Percentiles rank a stretch among this genome's conserved stretches.
Evolutionary conservation across 495 filamentous ascomycete genomes (phyloP).

Genomic region (Neurospora hispaniola): DNA sequence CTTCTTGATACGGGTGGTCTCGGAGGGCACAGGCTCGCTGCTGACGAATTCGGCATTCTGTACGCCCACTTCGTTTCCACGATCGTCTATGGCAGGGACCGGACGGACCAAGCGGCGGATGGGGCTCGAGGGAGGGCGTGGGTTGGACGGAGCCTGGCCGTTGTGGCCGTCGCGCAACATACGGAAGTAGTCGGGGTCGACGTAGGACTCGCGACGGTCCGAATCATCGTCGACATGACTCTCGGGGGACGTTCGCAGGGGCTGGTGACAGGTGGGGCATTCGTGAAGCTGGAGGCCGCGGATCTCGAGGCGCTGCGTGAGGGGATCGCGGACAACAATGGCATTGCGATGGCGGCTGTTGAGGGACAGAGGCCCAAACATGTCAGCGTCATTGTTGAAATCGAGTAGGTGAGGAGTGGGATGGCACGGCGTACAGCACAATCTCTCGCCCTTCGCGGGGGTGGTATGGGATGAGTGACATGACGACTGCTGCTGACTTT

Average conservation of each 20-base stretch:
- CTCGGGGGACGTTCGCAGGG: constrained; percentile 48
- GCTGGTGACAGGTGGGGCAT: constrained; percentile 83
- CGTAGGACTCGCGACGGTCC: constrained; percentile 52
- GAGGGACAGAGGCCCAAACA: not conserved
- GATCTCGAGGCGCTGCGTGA: constrained; percentile 75
- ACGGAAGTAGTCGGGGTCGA: constrained; percentile 86
- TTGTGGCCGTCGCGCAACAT: constrained; percentile 56
- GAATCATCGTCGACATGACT: constrained; percentile 30
- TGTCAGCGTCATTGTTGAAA: not conserved
- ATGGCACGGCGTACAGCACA: constrained; percentile 44
- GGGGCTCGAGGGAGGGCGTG: constrained; percentile 34
- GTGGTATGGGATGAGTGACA: constrained; percentile 58
- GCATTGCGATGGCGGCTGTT: constrained; percentile 80
- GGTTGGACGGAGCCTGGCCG: constrained; percentile 12
- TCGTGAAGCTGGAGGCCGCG: constrained; percentile 53
- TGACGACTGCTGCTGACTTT: constrained; percentile 17
- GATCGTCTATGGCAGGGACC: constrained; percentile 20
- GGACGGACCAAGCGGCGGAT: constrained; percentile 37
- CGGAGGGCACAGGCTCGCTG: constrained; percentile 36
- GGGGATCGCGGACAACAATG: constrained; percentile 80
- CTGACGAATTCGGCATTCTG: constrained; percentile 42
- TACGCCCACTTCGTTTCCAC: constrained; percentile 13
- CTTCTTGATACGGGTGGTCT: constrained; percentile 61
- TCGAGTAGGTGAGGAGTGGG: not conserved
- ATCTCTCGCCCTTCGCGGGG: constrained; percentile 51